These are phyloP conservation scores for Eutrema heterophyllum DNA, from an alignment of 345 rosid genomes.

Conservation along the genomic window DNA sequence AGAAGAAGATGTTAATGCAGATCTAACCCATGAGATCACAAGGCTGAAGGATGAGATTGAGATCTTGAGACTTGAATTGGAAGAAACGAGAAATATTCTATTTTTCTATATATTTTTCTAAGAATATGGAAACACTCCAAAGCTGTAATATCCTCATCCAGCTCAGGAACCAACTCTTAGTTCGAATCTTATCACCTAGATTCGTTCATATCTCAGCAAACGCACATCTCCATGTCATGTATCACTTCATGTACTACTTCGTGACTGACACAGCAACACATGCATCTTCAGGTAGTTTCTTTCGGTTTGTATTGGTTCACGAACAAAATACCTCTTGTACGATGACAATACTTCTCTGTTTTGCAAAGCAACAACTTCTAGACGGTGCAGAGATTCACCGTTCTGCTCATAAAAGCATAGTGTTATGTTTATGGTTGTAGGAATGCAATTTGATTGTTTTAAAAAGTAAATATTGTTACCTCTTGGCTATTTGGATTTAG, in stretches of 20 bases:
- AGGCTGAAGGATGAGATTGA: slow-evolving; percentile 43
- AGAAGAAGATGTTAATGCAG: slow-evolving; percentile 41
- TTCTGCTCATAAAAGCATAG: slow-evolving; percentile 60
- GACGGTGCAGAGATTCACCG: neutral
- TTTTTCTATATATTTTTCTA: no score
- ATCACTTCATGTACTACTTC: no score
- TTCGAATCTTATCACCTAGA: no score
- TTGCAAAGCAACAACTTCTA: slow-evolving; percentile 7
- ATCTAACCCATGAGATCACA: slow-evolving; percentile 34
- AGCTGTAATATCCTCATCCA: no score
- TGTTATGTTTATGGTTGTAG: no score
- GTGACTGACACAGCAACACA: no score
- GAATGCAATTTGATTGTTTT: no score
- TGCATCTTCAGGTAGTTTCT: neutral
- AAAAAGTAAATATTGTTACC: no score
- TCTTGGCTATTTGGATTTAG: slow-evolving; percentile 29
- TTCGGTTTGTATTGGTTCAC: neutral
- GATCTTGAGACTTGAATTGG: slow-evolving; percentile 28
- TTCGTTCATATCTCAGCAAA: no score
- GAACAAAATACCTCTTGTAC: slow-evolving; percentile 39
- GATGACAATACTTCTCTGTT: slow-evolving; percentile 16
- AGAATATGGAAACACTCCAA: no score
- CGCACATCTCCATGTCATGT: no score
- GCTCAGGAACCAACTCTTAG: no score
- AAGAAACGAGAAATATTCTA: slow-evolving; percentile 16